Conservation (phyloP, 805 yeast species). For the Myxozyma neotropica region DNA sequence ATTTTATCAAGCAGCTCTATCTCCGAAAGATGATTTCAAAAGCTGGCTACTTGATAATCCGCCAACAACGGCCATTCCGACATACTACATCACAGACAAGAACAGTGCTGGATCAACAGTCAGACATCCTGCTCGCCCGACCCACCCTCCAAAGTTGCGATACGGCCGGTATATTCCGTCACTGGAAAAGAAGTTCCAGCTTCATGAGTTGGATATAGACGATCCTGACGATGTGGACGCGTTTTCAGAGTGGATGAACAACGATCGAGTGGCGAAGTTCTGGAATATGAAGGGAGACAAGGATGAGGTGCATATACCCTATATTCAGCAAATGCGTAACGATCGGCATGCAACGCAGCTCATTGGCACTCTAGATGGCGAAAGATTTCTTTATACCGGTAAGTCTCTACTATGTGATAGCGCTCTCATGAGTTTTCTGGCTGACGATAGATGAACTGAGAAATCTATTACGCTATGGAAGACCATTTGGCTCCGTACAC, state of each 20-base stretch:
- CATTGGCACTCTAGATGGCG: constrained; percentile 35
- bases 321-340: constrained; percentile 16
- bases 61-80: neutral
- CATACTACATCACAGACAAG: constrained; percentile 1
- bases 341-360: constrained; percentile 31
- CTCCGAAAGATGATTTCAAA: neutral
- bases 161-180: constrained; percentile 34
- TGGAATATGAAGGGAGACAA: constrained; percentile 34
- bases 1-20: neutral
- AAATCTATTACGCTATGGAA: constrained; percentile 38
- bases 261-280: constrained; percentile 35
- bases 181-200: constrained; percentile 18
- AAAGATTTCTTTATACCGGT: constrained; percentile 33
- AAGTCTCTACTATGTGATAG: neutral
- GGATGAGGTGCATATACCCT: constrained; percentile 26
- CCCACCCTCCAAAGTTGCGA: constrained; percentile 18
- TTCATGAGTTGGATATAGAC: constrained; percentile 18
- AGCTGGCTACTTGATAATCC: neutral
- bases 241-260: constrained; percentile 36
- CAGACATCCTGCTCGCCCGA: constrained; percentile 4
- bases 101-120: constrained; percentile 7
- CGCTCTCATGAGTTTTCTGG: neutral
- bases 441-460: constrained; percentile 15
- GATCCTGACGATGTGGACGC: constrained; percentile 13
- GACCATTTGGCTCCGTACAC: constrained; percentile 35